Evolutionary conservation across 2,329 filamentous ascomycete genomes (phyloP).

Genomic region (Lizonia empirigonia): DNA sequence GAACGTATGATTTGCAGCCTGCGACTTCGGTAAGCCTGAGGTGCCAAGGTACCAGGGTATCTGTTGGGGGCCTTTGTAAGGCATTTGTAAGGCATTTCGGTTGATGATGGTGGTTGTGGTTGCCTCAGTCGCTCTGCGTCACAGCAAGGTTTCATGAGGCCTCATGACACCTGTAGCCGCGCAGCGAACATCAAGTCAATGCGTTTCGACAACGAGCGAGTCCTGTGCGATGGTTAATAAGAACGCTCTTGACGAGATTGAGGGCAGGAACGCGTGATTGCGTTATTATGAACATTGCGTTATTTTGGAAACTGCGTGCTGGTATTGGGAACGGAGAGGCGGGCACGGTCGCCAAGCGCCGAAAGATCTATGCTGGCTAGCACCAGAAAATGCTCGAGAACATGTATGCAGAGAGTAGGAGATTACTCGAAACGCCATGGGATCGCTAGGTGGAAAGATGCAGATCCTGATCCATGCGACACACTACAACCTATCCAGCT

Average conservation of each 20-base stretch:
- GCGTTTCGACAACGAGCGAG: slow-evolving; percentile 29
- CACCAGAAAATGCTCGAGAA: slow-evolving; percentile 28
- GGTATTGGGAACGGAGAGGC: slow-evolving; percentile 37
- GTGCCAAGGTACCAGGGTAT: slow-evolving; percentile 25
- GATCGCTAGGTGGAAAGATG: slow-evolving; percentile 2
- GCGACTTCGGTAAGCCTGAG: slow-evolving; percentile 41
- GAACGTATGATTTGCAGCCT: slow-evolving; percentile 44
- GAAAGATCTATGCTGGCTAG: slow-evolving; percentile 34
- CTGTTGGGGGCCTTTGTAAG: slow-evolving; percentile 22
- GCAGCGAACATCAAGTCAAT: slow-evolving; percentile 32
- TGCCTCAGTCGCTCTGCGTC: slow-evolving; percentile 36
- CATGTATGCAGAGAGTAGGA: slow-evolving; percentile 28
- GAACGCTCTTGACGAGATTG: background rate
- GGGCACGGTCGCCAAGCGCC: slow-evolving; percentile 29
- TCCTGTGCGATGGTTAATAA: slow-evolving; percentile 11
- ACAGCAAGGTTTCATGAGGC: slow-evolving; percentile 43
- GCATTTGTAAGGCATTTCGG: slow-evolving; percentile 25
- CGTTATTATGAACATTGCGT: slow-evolving; percentile 1
- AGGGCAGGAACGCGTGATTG: slow-evolving; percentile 31
- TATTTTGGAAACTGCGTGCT: slow-evolving; percentile 25
- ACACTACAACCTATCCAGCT: slow-evolving; percentile 61
- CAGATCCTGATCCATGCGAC: slow-evolving; percentile 10
- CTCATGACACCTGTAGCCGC: slow-evolving; percentile 36
- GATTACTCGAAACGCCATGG: slow-evolving; percentile 38
- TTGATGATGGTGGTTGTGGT: slow-evolving; percentile 33